These are phyloP conservation scores for Periconia sp. DNA, from an alignment of 2,329 filamentous ascomycete species.

Conservation along the genomic window DNA sequence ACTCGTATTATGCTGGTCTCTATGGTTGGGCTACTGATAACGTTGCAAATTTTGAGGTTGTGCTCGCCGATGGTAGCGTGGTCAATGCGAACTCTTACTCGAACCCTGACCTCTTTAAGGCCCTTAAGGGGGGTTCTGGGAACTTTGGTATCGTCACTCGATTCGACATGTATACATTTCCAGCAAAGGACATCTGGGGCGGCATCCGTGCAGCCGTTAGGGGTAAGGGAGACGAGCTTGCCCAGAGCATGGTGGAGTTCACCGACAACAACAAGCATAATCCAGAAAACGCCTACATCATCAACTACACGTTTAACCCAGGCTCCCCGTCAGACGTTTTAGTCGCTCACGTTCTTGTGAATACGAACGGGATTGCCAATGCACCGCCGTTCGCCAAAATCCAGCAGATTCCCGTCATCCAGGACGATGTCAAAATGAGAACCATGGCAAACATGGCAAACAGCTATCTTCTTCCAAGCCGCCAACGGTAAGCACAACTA, in stretches of 20 bases:
- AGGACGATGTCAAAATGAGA: constrained; percentile 13
- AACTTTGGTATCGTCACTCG: constrained; percentile 45
- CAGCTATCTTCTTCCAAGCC: constrained; percentile 6
- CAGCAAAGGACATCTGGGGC: constrained; percentile 2
- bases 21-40: constrained; percentile 22
- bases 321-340: constrained; percentile 4
- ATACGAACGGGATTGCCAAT: constrained; percentile 5
- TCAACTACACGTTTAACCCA: constrained; percentile 11
- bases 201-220: constrained; percentile 2
- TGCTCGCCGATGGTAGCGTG: constrained; percentile 39
- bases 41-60: constrained; percentile 31
- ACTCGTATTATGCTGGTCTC: constrained; percentile 13
- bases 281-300: constrained; percentile 12
- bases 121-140: constrained; percentile 43
- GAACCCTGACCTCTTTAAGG: constrained; percentile 38
- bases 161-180: constrained; percentile 30
- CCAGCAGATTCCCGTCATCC: constrained; percentile 7
- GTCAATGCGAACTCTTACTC: constrained; percentile 36
- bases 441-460: constrained; percentile 13
- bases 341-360: constrained; percentile 4
- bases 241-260: no score
- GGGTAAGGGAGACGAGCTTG: constrained; percentile 3
- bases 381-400: constrained; percentile 10
- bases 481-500: constrained; percentile 6
- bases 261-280: neutral